Evolutionary conservation across 2,329 filamentous ascomycete genomes (phyloP), one percentile per base, ranked within the genome.

Genomic region (Westerdykella sp.): DNA sequence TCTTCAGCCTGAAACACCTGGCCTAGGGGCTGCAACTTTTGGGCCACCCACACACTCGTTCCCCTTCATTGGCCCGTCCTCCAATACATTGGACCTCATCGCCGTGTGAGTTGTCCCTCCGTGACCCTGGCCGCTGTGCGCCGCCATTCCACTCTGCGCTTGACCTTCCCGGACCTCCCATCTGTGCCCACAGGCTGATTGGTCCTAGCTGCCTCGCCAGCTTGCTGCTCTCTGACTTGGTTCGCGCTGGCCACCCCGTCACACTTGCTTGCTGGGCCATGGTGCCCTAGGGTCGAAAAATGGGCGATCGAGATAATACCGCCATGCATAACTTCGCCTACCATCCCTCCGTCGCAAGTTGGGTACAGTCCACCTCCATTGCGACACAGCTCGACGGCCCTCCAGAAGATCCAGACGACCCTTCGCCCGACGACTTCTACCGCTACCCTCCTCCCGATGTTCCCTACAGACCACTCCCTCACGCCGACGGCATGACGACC

Each of bases 291-390:
- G 53, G 52, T 44, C 40, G 30, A 45, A 37, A 44, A 42, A 63
- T 63, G 60, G 57, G 51, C 53, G 56, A 59, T 54, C 56, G 56
- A 51, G 55, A 61, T 43, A 50, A 55, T 36, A 37, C 43, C 25
- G 34, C 42, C 14, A 47, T 54, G 55, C 55, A 57, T 49, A 54
- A 57, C 41, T 62, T 57, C 56, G 57, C 58, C 55, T 62, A 55
- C 46, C 47, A 55, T 46, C 55, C 57, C 44, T 50, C 46, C 44
- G 58, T 64, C 43, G 56, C 54, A 42, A 60, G 54, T 52, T 64
- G 60, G 59, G 58, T 66, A 47, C 60, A 65, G 41, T 62, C 61
- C 32, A 65, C 60, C 40, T 56, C 56, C 51, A 48, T 59, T 44
- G 59, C 57, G 32, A 35, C 32, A 9, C 54, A 55, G 37, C 40